phyloP scores from a whole-genome alignment of 2,329 filamentous ascomycete genomes.

The Trichoderma hamatum region DNA sequence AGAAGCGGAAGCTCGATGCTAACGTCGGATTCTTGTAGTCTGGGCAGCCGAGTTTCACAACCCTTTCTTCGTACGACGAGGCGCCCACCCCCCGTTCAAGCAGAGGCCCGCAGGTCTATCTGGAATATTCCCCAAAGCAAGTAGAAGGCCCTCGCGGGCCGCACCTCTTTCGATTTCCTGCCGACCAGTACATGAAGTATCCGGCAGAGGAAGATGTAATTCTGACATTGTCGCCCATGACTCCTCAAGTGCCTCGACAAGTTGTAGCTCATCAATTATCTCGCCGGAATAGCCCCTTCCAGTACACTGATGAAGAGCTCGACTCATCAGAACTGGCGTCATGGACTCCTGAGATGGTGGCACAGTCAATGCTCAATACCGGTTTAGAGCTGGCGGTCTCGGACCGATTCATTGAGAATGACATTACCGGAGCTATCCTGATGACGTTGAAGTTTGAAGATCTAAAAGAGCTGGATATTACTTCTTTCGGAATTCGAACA shows the following conservation, averaged over 20 bases:
- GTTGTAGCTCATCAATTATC: slow-evolving; percentile 35
- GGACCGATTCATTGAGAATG: slow-evolving; percentile 85
- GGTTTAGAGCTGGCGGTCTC: slow-evolving; percentile 78
- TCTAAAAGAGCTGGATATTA: slow-evolving; percentile 77
- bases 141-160: slow-evolving; percentile 82
- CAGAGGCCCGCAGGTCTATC: slow-evolving; percentile 61
- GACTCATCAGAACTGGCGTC: slow-evolving; percentile 61
- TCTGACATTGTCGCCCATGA: slow-evolving; percentile 73
- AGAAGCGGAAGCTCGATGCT: not conserved
- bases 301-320: slow-evolving; percentile 59
- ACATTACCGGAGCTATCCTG: slow-evolving; percentile 86
- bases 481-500: slow-evolving; percentile 79
- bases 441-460: slow-evolving; percentile 92
- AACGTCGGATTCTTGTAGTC: slow-evolving; percentile 51
- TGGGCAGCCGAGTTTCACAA: slow-evolving; percentile 77
- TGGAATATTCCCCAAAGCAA: slow-evolving; percentile 63
- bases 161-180: slow-evolving; percentile 79
- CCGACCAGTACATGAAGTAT: slow-evolving; percentile 44
- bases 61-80: slow-evolving; percentile 85
- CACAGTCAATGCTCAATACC: slow-evolving; percentile 82
- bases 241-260: slow-evolving; percentile 61
- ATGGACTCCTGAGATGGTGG: slow-evolving; percentile 78
- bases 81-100: slow-evolving; percentile 74
- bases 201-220: slow-evolving; percentile 49
- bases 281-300: slow-evolving; percentile 55